phyloP scores from a whole-genome alignment of 1,284 basidiomycete genomes.

The Chiua sp. region DNA sequence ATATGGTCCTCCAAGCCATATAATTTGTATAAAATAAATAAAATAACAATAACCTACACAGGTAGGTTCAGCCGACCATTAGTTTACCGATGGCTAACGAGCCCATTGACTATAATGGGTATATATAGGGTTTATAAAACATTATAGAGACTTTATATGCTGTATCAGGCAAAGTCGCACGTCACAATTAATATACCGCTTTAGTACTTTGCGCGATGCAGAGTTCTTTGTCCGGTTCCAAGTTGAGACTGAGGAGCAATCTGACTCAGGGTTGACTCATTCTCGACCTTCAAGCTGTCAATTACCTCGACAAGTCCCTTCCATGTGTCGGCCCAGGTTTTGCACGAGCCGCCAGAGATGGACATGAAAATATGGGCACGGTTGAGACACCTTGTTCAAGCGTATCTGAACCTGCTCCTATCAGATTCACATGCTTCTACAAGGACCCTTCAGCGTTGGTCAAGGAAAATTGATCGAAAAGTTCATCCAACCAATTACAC shows the following conservation, averaged over 20 bases:
- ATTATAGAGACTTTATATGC: no score
- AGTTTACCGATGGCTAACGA: no score
- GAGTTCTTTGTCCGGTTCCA: conserved; percentile 61
- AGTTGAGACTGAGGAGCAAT: conserved; percentile 62
- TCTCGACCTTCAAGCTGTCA: conserved; percentile 57
- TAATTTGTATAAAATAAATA: no score
- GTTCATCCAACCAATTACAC: neutral
- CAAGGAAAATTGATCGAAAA: conserved; percentile 37
- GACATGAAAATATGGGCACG: neutral
- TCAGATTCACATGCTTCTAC: conserved; percentile 67
- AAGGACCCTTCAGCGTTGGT: conserved; percentile 60
- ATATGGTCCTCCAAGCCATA: no score
- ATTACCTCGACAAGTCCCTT: conserved; percentile 74
- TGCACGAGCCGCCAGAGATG: neutral
- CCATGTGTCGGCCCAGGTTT: conserved; percentile 53
- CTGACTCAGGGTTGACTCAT: conserved; percentile 61
- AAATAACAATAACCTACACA: no score
- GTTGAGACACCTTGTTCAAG: conserved; percentile 50
- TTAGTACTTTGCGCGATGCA: no score
- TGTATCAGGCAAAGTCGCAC: no score
- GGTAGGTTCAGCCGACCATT: no score
- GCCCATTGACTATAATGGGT: no score
- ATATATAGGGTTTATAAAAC: no score
- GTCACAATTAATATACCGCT: no score
- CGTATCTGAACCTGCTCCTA: conserved; percentile 71